Evolutionary conservation across 2,329 filamentous ascomycete species (phyloP).

Genomic region (Trichoderma gracile): DNA sequence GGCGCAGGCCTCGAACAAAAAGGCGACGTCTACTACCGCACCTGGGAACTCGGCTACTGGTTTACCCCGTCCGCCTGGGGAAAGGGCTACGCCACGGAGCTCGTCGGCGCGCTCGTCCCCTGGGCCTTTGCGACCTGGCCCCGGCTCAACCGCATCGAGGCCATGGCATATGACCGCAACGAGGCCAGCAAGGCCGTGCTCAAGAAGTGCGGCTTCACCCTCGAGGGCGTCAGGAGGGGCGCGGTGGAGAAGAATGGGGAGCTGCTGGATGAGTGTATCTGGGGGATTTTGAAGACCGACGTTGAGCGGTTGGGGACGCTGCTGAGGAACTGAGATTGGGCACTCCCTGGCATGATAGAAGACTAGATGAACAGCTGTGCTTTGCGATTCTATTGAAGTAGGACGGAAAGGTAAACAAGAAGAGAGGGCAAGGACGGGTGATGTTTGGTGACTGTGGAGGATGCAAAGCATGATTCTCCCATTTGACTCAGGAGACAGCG

Average conservation of each 20-base stretch:
- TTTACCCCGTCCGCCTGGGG: conserved; percentile 47
- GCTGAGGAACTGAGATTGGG: background rate
- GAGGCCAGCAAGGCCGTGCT: background rate
- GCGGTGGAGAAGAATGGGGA: conserved; percentile 18
- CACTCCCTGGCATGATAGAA: too few relatives aligned
- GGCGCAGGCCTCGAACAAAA: conserved; percentile 43
- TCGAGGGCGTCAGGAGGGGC: conserved; percentile 14
- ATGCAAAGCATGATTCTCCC: too few relatives aligned
- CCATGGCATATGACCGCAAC: background rate
- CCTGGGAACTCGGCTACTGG: conserved; percentile 54
- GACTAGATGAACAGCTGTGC: too few relatives aligned
- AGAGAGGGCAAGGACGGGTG: too few relatives aligned
- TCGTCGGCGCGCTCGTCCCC: conserved; percentile 39
- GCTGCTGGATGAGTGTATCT: conserved; percentile 11
- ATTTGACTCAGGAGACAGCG: too few relatives aligned
- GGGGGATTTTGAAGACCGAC: conserved; percentile 5
- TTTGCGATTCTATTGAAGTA: too few relatives aligned
- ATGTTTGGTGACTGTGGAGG: too few relatives aligned
- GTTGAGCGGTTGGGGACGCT: background rate
- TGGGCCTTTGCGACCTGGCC: conserved; percentile 50
- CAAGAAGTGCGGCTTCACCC: conserved; percentile 4
- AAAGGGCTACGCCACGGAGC: conserved; percentile 47
- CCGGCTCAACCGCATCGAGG: conserved; percentile 35
- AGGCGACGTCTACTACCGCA: conserved; percentile 44
- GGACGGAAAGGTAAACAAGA: too few relatives aligned